These are phyloP conservation scores for Phytophthora tentaculata DNA, from an alignment of 352 stramenopile genomes.

Conservation along the genomic window DNA sequence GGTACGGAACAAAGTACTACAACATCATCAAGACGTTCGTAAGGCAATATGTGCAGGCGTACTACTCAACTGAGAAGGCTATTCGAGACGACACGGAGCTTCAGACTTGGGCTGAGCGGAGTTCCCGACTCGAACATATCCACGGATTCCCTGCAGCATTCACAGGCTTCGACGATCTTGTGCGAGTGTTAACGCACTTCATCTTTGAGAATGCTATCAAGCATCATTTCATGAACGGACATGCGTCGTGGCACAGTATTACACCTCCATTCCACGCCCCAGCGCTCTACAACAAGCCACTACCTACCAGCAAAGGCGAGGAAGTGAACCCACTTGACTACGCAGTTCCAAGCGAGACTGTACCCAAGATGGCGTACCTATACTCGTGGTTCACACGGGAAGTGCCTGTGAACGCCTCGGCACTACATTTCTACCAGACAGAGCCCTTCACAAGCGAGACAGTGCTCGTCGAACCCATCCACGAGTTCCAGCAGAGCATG, in stretches of 20 bases:
- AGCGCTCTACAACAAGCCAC: constrained; percentile 40
- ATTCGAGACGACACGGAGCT: constrained; percentile 44
- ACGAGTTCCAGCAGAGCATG: constrained; percentile 39
- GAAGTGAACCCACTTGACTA: constrained; percentile 47
- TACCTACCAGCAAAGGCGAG: constrained; percentile 36
- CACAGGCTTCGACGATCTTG: constrained; percentile 21
- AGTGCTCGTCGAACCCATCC: constrained; percentile 26
- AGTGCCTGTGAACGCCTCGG: constrained; percentile 26
- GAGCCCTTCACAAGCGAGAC: constrained; percentile 36
- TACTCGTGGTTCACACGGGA: constrained; percentile 38
- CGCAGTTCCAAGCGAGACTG: constrained; percentile 41
- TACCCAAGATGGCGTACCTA: constrained; percentile 34
- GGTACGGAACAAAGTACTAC: constrained; percentile 38
- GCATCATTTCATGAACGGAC: constrained; percentile 59
- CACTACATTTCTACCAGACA: constrained; percentile 24
- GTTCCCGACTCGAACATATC: constrained; percentile 36
- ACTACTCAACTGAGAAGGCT: constrained; percentile 35
- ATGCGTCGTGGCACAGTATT: constrained; percentile 44
- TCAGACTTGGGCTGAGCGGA: constrained; percentile 46
- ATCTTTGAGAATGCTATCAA: constrained; percentile 48
- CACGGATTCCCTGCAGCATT: constrained; percentile 40
- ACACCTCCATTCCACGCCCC: constrained; percentile 33
- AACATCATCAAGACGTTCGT: constrained; percentile 48
- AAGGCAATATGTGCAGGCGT: constrained; percentile 38
- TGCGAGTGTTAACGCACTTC: constrained; percentile 40